Conservation (phyloP, 805 yeast species). For the Debaryomyces tyrocola region DNA sequence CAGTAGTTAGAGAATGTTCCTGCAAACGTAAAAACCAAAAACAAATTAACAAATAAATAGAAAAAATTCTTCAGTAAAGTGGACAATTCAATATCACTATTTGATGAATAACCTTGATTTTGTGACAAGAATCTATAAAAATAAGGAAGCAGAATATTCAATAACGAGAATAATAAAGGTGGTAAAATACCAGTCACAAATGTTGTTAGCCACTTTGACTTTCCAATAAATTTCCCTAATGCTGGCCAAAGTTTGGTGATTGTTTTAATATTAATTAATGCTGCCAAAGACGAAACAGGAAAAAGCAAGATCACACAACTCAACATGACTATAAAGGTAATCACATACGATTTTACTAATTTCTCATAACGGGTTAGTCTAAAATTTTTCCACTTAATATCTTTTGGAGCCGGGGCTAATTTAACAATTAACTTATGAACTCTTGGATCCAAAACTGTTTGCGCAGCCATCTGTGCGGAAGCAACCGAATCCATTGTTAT, state of each 20-base stretch:
- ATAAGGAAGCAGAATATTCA: slow-evolving; percentile 55
- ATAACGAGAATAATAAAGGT: slow-evolving; percentile 55
- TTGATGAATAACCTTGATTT: slow-evolving; percentile 54
- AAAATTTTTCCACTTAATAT: slow-evolving; percentile 47
- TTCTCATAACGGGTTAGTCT: slow-evolving; percentile 39
- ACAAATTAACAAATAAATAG: slow-evolving; percentile 60
- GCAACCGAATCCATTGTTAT: slow-evolving; percentile 50
- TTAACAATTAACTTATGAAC: slow-evolving; percentile 42
- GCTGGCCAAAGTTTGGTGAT: slow-evolving; percentile 60
- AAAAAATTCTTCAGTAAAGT: slow-evolving; percentile 59
- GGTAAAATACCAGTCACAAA: slow-evolving; percentile 64
- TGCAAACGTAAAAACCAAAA: slow-evolving; percentile 59
- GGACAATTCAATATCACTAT: slow-evolving; percentile 59
- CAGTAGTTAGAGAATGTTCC: slow-evolving; percentile 63
- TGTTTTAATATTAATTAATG: slow-evolving; percentile 55
- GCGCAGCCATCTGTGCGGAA: slow-evolving; percentile 51
- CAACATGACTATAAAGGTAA: slow-evolving; percentile 45
- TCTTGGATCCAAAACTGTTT: slow-evolving; percentile 45
- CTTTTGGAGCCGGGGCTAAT: slow-evolving; percentile 49
- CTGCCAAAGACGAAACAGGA: slow-evolving; percentile 56
- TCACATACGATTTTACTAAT: slow-evolving; percentile 37
- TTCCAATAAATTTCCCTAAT: slow-evolving; percentile 51
- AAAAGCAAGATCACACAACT: slow-evolving; percentile 54
- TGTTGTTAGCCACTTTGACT: slow-evolving; percentile 52
- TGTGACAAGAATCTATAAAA: slow-evolving; percentile 51